phyloP scores from a whole-genome alignment of 2,329 filamentous ascomycete genomes.

The Aspergillus fumigatus region DNA sequence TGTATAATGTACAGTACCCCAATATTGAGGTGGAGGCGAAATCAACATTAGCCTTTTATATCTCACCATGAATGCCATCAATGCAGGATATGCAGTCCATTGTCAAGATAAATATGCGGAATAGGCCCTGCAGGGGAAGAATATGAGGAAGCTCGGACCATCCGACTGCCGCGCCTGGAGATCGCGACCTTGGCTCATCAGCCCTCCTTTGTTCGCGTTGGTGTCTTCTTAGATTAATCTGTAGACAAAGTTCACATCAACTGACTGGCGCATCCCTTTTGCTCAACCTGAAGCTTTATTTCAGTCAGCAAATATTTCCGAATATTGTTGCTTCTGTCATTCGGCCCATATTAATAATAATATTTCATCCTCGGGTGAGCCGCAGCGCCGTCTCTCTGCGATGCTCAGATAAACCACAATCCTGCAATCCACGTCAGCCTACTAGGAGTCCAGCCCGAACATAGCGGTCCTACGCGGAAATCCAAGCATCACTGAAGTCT shows the following conservation, averaged over 20 bases:
- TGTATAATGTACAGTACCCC: conserved; percentile 16
- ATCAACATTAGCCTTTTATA: background rate
- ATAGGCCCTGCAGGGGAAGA: conserved; percentile 6
- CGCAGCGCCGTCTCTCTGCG: conserved; percentile 18
- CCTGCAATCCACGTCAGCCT: conserved; percentile 19
- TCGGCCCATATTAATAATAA: background rate
- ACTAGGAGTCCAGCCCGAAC: conserved; percentile 10
- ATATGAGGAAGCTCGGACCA: conserved; percentile 33
- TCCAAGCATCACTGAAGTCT: background rate
- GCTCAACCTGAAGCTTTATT: background rate
- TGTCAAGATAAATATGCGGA: background rate
- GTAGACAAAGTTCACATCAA: background rate
- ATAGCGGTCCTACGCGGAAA: conserved; percentile 1
- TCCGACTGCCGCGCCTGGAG: conserved; percentile 22
- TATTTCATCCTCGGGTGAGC: conserved; percentile 7
- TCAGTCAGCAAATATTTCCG: background rate
- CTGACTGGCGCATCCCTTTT: background rate
- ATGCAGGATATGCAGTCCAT: background rate
- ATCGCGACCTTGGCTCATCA: conserved; percentile 35
- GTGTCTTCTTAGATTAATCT: conserved; percentile 6
- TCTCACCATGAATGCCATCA: background rate
- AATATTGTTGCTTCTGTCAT: background rate
- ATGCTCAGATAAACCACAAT: conserved; percentile 22
- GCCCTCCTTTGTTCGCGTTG: conserved; percentile 16
- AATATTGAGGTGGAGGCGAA: conserved; percentile 2